Evolutionary conservation across 805 yeast species (phyloP), one percentile per base, ranked within the genome.

Genomic region (Hanseniaspora nectarophila): DNA sequence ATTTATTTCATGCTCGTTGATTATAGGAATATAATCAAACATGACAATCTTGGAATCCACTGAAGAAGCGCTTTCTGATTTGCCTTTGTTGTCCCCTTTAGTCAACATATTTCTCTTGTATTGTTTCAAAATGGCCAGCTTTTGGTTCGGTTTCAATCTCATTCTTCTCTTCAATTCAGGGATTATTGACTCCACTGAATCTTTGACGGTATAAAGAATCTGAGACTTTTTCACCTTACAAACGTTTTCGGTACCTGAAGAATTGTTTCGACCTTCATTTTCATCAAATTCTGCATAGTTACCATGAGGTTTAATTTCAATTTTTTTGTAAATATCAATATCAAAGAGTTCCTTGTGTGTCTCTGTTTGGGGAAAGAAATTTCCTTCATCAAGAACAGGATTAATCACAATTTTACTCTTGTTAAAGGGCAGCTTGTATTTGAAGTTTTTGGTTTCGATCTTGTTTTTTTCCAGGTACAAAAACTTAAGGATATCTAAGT

Each of bases 21-120:
- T 23, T 10, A 52, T 40, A 5, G 54, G 51, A n/a, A 52, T 40
- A 31, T 45, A 52, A 15, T 52, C 54, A 45, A 52, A 52, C 43
- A 45, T 52, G 8, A 45, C 45, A 12, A 45, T 26, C 26, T 37
- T 50, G 10, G 47, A 50, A 16, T 43, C 38, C n/a, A 21, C 4
- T 7, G 37, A 29, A 20, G 47, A 21, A 23, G 20, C 29, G 2
- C 37, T 12, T 6, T 49, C 53, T 2, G 32, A 9, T n/a, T 37
- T 26, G 10, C 9, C 6, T 16, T 34, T 24, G 29, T 28, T 24
- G n/a, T 34, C 37, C 4, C 4, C 6, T 12, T 40, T 21, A 16
- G 43, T 8, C 16, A 50, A 18, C 53, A 49, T 49, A 10, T 45
- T 42, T 12, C 38, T 33, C 34, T 52, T 40, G 46, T 52, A 45